phyloP scores from a whole-genome alignment of 495 filamentous ascomycete genomes.

The Daldinia concentrica region DNA sequence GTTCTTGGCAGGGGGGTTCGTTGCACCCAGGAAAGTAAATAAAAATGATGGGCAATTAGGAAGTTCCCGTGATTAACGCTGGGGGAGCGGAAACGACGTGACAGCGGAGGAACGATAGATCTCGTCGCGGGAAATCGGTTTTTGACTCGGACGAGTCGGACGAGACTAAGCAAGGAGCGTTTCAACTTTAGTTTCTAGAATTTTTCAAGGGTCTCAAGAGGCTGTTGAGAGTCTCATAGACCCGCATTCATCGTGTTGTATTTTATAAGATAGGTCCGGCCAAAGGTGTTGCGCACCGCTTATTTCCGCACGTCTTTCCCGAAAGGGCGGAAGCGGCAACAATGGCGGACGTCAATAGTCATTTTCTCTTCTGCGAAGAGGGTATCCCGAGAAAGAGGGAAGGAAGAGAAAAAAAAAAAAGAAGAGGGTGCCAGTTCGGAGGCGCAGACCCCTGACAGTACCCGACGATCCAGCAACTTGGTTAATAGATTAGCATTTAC shows the following conservation, averaged over 20 bases:
- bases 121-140: not conserved
- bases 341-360: conserved; percentile 14
- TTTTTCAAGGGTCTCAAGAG: not conserved
- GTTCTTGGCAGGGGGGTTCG: conserved; percentile 26
- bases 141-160: not conserved
- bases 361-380: conserved; percentile 9
- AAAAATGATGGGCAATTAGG: not conserved
- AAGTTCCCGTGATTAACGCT: conserved; percentile 6
- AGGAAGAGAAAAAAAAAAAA: not conserved
- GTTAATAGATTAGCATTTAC: conserved; percentile 16
- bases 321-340: conserved; percentile 20
- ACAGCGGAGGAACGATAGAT: conserved; percentile 4
- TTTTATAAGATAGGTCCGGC: not conserved
- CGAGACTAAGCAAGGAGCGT: not conserved
- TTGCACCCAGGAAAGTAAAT: not conserved
- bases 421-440: conserved; percentile 5
- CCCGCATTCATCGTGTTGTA: not conserved
- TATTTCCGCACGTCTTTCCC: conserved; percentile 21
- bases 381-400: not conserved
- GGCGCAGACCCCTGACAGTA: conserved; percentile 33
- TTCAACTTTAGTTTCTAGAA: not conserved
- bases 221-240: not conserved
- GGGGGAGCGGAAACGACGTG: conserved; percentile 8
- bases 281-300: not conserved
- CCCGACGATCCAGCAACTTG: conserved; percentile 20